Conservation (phyloP, 148 eudicot genomes). For the Limonium bicolor region DNA sequence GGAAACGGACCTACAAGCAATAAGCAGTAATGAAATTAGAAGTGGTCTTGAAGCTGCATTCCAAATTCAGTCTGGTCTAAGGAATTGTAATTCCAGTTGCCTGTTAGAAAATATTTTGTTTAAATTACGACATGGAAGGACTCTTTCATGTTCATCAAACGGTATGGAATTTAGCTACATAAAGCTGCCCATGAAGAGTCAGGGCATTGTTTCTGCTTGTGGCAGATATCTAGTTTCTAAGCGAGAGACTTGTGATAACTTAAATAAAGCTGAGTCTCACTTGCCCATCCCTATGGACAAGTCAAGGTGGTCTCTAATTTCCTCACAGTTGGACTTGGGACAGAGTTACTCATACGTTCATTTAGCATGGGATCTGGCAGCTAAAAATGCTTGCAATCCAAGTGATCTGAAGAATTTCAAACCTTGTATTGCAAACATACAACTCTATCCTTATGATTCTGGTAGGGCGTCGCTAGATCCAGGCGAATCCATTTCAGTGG, state of each 20-base stretch:
- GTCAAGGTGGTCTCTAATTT: conserved; percentile 33
- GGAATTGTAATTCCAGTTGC: conserved; percentile 26
- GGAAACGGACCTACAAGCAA: conserved; percentile 11
- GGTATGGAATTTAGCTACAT: conserved; percentile 22
- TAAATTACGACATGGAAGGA: conserved; percentile 24
- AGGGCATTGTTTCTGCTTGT: conserved; percentile 27
- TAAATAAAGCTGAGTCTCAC: conserved; percentile 20
- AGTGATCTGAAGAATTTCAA: conserved; percentile 26
- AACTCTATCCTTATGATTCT: conserved; percentile 67
- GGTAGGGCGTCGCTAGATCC: conserved; percentile 53
- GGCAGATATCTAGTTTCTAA: conserved; percentile 16
- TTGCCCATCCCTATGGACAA: conserved; percentile 21
- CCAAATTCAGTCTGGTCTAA: conserved; percentile 9
- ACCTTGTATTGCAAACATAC: conserved; percentile 64
- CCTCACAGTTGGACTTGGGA: conserved; percentile 65
- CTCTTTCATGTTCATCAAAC: conserved; percentile 41
- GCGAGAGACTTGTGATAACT: conserved; percentile 11
- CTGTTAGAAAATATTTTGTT: conserved; percentile 21
- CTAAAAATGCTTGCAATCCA: conserved; percentile 43
- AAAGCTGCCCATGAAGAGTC: conserved; percentile 8
- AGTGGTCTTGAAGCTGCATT: conserved; percentile 18
- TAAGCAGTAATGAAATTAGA: conserved; percentile 10
- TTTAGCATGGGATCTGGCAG: conserved; percentile 37
- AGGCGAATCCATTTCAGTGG: conserved; percentile 52
- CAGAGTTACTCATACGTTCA: conserved; percentile 41